These are phyloP conservation scores for Trichoderma afroharzianum DNA, from an alignment of 2,329 filamentous ascomycete species.

Conservation along the genomic window DNA sequence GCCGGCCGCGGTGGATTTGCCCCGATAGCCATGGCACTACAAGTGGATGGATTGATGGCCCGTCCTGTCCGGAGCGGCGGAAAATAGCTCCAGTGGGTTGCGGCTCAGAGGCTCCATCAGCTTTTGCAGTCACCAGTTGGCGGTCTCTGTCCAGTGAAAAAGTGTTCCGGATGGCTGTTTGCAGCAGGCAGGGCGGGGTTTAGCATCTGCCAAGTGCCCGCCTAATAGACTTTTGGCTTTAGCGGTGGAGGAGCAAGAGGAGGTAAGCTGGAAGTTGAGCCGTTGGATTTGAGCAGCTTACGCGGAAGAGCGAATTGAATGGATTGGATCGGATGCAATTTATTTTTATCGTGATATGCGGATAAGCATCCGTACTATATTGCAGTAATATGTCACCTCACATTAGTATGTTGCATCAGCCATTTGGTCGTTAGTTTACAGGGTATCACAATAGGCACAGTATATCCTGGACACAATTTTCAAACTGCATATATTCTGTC, in stretches of 20 bases:
- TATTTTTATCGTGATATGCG: not conserved
- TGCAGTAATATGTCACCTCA: too few relatives aligned
- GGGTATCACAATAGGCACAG: not conserved
- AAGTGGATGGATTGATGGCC: slow-evolving; percentile 7
- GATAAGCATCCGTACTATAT: not conserved
- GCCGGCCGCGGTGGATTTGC: slow-evolving; percentile 7
- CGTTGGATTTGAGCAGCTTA: not conserved
- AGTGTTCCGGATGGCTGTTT: not conserved
- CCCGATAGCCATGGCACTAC: not conserved
- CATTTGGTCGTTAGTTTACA: not conserved
- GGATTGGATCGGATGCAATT: not conserved
- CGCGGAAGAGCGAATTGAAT: not conserved
- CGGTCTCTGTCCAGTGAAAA: not conserved
- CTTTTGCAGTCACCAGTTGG: not conserved
- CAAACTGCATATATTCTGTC: not conserved
- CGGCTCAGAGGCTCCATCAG: slow-evolving; percentile 7
- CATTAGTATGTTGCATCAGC: not conserved
- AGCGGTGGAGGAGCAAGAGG: not conserved
- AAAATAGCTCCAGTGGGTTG: slow-evolving; percentile 6
- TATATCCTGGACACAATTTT: not conserved
- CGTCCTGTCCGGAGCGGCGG: slow-evolving; percentile 6
- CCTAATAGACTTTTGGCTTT: slow-evolving; percentile 3
- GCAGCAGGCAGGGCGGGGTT: not conserved
- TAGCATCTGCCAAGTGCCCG: not conserved
- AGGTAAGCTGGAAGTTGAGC: not conserved